Conservation (phyloP, 257 asterid species). For the Solanum sitiens region DNA sequence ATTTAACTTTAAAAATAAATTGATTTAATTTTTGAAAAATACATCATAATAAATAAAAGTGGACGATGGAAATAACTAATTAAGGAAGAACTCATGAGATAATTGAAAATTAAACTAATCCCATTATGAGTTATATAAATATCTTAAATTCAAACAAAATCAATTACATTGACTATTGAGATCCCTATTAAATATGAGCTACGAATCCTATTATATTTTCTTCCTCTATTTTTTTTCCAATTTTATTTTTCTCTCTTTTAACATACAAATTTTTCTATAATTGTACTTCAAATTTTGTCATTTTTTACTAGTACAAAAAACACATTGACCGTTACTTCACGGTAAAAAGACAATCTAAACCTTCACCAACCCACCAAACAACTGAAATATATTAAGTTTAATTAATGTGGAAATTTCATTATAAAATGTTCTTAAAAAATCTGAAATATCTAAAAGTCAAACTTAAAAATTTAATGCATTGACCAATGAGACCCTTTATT, state of each 20-base stretch:
- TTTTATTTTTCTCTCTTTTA: not conserved
- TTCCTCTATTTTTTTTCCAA: not conserved
- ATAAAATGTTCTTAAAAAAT: not conserved
- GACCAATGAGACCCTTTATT: not conserved
- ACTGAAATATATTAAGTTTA: not conserved
- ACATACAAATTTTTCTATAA: not conserved
- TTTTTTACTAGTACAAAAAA: not conserved
- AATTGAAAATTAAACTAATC: too few species aligned
- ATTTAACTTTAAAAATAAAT: too few species aligned
- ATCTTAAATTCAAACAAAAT: not conserved
- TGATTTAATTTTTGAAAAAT: too few species aligned
- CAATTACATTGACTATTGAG: not conserved
- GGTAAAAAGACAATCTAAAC: not conserved
- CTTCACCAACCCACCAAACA: not conserved
- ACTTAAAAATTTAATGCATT: not conserved
- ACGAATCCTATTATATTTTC: not conserved
- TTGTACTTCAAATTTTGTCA: not conserved
- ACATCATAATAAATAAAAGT: rapidly evolving
- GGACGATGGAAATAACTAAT: too few species aligned
- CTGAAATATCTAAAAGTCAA: not conserved
- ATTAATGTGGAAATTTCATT: not conserved
- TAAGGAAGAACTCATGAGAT: too few species aligned
- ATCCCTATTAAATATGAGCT: not conserved
- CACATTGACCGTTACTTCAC: not conserved
- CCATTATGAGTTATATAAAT: not conserved